Evolutionary conservation across 2,329 filamentous ascomycete species (phyloP).

Genomic region (Sclerotinia glacialis): DNA sequence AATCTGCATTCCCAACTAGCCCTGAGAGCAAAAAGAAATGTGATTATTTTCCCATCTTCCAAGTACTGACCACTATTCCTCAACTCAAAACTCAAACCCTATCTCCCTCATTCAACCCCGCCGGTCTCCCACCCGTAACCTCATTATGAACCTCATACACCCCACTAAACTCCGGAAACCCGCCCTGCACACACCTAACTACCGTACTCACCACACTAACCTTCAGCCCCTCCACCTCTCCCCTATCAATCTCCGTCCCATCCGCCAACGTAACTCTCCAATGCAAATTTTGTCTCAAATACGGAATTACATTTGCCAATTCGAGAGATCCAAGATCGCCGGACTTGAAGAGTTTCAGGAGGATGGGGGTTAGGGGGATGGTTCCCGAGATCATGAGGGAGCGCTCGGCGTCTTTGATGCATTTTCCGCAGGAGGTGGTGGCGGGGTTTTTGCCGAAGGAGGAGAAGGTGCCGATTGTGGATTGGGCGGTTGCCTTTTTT

Average conservation of each 20-base stretch:
- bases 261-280: slow-evolving; percentile 36
- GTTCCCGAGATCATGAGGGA: slow-evolving; percentile 42
- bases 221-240: slow-evolving; percentile 33
- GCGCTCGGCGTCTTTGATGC: slow-evolving; percentile 36
- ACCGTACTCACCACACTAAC: slow-evolving; percentile 36
- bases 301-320: slow-evolving; percentile 38
- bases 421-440: slow-evolving; percentile 39
- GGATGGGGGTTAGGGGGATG: slow-evolving; percentile 42
- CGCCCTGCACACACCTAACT: slow-evolving; percentile 29
- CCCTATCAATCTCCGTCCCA: slow-evolving; percentile 28
- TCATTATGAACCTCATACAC: slow-evolving; percentile 37
- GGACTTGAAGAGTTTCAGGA: slow-evolving; percentile 37
- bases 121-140: slow-evolving; percentile 33
- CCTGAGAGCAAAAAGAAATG: background rate
- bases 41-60: background rate
- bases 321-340: slow-evolving; percentile 37
- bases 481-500: slow-evolving; percentile 23
- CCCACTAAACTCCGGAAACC: slow-evolving; percentile 31
- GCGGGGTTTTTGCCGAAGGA: slow-evolving; percentile 40
- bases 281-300: slow-evolving; percentile 37
- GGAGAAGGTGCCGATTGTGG: slow-evolving; percentile 44
- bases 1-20: background rate
- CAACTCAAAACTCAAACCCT: background rate
- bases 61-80: too few species aligned
- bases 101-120: slow-evolving; percentile 24